Conservation (phyloP, 495 filamentous ascomycete genomes). For the Oidiodendron maius region DNA sequence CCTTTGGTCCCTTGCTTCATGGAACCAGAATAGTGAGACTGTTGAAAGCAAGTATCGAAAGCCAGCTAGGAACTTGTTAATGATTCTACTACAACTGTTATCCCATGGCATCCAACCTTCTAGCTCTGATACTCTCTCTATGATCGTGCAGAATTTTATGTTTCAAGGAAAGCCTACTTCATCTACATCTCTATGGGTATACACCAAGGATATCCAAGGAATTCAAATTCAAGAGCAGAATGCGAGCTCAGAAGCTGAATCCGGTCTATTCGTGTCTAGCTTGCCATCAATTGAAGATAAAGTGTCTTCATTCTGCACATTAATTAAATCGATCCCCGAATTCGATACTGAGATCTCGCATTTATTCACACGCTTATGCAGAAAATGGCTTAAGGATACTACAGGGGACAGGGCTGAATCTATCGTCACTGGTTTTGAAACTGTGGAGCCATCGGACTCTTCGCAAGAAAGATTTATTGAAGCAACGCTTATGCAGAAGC, state of each 20-base stretch:
- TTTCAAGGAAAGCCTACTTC: slow-evolving; percentile 28
- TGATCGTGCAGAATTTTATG: slow-evolving; percentile 35
- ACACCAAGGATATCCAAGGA: slow-evolving; percentile 3
- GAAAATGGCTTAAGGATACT: slow-evolving; percentile 46
- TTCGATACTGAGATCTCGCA: slow-evolving; percentile 52
- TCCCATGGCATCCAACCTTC: slow-evolving; percentile 20
- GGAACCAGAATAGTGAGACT: slow-evolving; percentile 26
- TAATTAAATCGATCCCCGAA: slow-evolving; percentile 40
- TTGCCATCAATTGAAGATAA: slow-evolving; percentile 37
- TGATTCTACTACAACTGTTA: slow-evolving; percentile 39
- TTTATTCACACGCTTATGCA: slow-evolving; percentile 59
- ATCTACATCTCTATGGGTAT: slow-evolving; percentile 9
- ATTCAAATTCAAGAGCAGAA: slow-evolving; percentile 13
- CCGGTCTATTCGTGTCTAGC: neutral
- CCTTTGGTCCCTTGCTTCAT: slow-evolving; percentile 62
- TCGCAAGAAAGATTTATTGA: slow-evolving; percentile 46
- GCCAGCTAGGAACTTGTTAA: slow-evolving; percentile 35
- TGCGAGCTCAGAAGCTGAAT: neutral
- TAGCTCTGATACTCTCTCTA: slow-evolving; percentile 28
- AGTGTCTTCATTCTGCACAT: slow-evolving; percentile 44
- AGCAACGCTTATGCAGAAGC: slow-evolving; percentile 58
- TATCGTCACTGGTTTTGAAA: slow-evolving; percentile 12
- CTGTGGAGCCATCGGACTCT: slow-evolving; percentile 28
- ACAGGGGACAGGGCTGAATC: neutral
- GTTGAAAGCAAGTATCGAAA: slow-evolving; percentile 24